Conservation (phyloP, 2,329 filamentous ascomycete species). For the Dryadomyces sulphureus region DNA sequence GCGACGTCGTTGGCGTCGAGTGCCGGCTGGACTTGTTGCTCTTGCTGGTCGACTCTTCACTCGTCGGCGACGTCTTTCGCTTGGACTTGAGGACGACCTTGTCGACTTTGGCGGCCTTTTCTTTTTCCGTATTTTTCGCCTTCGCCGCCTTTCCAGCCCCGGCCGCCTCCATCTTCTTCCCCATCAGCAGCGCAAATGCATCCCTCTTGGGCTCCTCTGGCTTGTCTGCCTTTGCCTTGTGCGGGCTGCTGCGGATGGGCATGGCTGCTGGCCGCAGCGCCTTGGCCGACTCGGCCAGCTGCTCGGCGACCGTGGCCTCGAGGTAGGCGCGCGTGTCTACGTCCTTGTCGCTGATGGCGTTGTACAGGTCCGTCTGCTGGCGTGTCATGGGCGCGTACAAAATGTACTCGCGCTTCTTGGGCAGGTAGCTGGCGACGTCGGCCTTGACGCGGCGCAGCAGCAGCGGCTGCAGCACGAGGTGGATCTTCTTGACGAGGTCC, state of each 20-base stretch:
- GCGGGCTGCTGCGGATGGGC: constrained; percentile 22
- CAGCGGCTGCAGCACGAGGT: constrained; percentile 84
- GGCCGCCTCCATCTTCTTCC: constrained; percentile 13
- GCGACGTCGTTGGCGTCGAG: constrained; percentile 50
- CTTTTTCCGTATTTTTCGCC: constrained; percentile 12
- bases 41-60: constrained; percentile 36
- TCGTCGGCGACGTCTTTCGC: constrained; percentile 21
- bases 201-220: constrained; percentile 14
- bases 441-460: constrained; percentile 79
- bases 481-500: constrained; percentile 75
- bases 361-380: constrained; percentile 84
- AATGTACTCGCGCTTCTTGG: constrained; percentile 93
- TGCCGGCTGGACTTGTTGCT: constrained; percentile 60
- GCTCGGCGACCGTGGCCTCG: constrained; percentile 62
- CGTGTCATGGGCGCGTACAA: constrained; percentile 83
- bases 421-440: constrained; percentile 81
- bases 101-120: neutral
- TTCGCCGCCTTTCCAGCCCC: constrained; percentile 8
- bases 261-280: constrained; percentile 4
- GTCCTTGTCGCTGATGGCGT: constrained; percentile 41
- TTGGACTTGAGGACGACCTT: constrained; percentile 12
- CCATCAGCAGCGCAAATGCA: constrained; percentile 41
- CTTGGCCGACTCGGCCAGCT: constrained; percentile 33
- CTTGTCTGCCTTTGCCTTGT: constrained; percentile 15
- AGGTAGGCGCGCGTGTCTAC: constrained; percentile 58